These are phyloP conservation scores for Aspergillus biplanus DNA, from an alignment of 495 filamentous ascomycete genomes.

Conservation along the genomic window DNA sequence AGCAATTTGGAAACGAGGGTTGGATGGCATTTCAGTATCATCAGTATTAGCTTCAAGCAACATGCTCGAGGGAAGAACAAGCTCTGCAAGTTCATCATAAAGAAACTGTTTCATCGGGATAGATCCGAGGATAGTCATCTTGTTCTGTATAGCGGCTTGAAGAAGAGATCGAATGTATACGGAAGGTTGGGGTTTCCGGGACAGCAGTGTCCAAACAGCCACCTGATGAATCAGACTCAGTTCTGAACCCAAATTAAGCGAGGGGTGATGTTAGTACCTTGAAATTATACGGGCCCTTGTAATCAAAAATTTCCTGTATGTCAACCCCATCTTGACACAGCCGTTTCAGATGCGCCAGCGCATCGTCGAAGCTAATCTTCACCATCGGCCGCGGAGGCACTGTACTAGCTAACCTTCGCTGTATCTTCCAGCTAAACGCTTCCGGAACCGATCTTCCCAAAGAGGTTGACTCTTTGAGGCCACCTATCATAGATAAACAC, in stretches of 20 bases:
- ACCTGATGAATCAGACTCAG: constrained; percentile 53
- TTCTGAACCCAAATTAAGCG: constrained; percentile 13
- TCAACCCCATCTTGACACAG: constrained; percentile 76
- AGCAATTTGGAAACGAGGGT: constrained; percentile 77
- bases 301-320: constrained; percentile 68
- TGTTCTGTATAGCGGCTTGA: constrained; percentile 74
- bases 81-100: constrained; percentile 75
- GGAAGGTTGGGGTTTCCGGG: constrained; percentile 78
- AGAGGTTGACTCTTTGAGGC: constrained; percentile 57
- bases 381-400: constrained; percentile 92
- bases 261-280: constrained; percentile 32
- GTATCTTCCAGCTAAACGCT: constrained; percentile 88
- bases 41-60: constrained; percentile 75
- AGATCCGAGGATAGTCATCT: constrained; percentile 65
- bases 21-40: constrained; percentile 72
- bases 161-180: constrained; percentile 83
- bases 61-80: constrained; percentile 71
- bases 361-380: constrained; percentile 70
- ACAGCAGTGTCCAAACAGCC: constrained; percentile 68
- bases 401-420: constrained; percentile 85
- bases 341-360: constrained; percentile 67
- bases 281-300: constrained; percentile 67
- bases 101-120: constrained; percentile 73
- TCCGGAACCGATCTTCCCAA: constrained; percentile 70
- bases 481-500: constrained; percentile 50